Percentiles rank a stretch among this genome's conserved stretches.
Conservation (phyloP, 192 early-diverging fungal species). For the Podochytrium sp. region DNA sequence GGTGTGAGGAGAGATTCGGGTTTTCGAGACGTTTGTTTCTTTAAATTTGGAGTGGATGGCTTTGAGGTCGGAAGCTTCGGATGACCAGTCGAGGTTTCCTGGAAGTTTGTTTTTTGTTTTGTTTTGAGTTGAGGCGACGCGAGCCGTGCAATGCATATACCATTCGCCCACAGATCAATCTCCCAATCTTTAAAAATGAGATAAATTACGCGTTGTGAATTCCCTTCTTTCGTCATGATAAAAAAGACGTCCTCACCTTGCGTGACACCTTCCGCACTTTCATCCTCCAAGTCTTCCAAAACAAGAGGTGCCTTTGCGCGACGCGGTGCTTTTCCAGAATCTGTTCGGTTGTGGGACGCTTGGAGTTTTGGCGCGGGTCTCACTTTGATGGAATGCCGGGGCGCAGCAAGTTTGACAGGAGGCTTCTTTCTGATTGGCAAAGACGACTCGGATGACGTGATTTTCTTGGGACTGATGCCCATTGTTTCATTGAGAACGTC, state of each 20-base stretch:
- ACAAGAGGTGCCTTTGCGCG: constrained; percentile 4
- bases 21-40: not conserved
- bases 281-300: constrained; percentile 18
- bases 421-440: not conserved
- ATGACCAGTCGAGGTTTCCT: constrained; percentile 35
- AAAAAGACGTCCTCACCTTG: not conserved
- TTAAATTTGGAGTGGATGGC: not conserved
- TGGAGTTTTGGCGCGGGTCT: not conserved
- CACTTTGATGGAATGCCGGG: not conserved
- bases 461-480: constrained; percentile 10
- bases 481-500: constrained; percentile 27
- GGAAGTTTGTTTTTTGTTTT: not conserved
- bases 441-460: not conserved
- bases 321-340: constrained; percentile 1
- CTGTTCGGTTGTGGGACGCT: not conserved
- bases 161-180: constrained; percentile 31
- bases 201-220: not conserved
- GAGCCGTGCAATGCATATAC: constrained; percentile 8
- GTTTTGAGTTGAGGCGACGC: too few relatives aligned
- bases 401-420: not conserved
- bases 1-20: not conserved
- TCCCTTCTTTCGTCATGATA: not conserved
- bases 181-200: too few relatives aligned
- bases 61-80: constrained; percentile 33
- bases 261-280: constrained; percentile 27